These are phyloP conservation scores for Corymbia maculata DNA, from an alignment of 345 rosid genomes.

Conservation along the genomic window DNA sequence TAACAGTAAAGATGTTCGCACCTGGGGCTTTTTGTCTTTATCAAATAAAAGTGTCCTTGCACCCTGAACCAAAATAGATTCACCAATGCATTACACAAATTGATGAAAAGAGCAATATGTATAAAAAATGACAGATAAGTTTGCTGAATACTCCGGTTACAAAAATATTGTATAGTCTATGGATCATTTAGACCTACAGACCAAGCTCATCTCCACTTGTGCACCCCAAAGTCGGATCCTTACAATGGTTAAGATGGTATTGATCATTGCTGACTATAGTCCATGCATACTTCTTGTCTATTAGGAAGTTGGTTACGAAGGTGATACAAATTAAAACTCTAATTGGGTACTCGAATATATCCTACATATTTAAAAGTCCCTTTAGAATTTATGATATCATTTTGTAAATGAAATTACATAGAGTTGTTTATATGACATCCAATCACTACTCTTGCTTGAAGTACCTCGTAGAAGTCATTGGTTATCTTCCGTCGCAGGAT, in stretches of 20 bases:
- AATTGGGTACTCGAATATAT: background rate
- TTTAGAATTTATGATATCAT: background rate
- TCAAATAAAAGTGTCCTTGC: slow-evolving; percentile 5
- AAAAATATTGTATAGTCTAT: background rate
- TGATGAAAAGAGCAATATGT: background rate
- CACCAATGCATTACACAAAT: background rate
- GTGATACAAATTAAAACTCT: background rate
- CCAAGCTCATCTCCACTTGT: background rate
- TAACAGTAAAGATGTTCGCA: background rate
- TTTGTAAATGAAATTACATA: background rate
- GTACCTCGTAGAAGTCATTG: slow-evolving; percentile 4
- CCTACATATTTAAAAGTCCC: background rate
- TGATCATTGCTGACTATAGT: background rate
- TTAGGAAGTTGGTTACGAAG: background rate
- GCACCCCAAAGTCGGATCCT: background rate
- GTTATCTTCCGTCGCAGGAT: background rate
- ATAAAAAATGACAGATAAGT: background rate
- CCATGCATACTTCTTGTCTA: background rate
- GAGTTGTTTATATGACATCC: background rate
- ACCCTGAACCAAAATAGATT: background rate
- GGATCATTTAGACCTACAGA: background rate
- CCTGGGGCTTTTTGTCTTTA: slow-evolving; percentile 9
- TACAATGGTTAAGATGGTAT: background rate
- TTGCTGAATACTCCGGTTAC: background rate
- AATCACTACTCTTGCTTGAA: background rate